phyloP scores from a whole-genome alignment of 805 yeast genomes.

The Zygotorulaspora chibaensis region DNA sequence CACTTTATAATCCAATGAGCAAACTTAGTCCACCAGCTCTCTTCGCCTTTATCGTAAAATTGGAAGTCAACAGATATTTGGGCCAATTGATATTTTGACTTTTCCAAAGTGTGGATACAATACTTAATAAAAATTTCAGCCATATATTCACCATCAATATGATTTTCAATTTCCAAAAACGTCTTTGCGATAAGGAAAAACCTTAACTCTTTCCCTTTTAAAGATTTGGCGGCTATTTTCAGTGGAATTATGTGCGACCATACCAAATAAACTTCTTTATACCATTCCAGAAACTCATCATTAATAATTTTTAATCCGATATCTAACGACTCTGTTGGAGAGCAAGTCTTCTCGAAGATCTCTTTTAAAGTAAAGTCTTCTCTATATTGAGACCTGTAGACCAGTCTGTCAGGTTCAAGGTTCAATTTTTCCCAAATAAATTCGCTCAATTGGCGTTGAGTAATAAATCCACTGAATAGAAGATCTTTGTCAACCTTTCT shows the following conservation, averaged over 20 bases:
- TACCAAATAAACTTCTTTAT: slow-evolving; percentile 21
- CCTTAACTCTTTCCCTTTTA: slow-evolving; percentile 24
- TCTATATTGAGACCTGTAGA: slow-evolving; percentile 26
- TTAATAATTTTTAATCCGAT: slow-evolving; percentile 34
- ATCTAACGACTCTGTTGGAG: slow-evolving; percentile 17
- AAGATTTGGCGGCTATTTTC: slow-evolving; percentile 14
- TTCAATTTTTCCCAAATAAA: slow-evolving; percentile 38
- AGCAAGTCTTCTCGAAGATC: slow-evolving; percentile 17
- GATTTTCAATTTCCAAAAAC: slow-evolving; percentile 37
- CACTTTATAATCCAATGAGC: slow-evolving; percentile 37
- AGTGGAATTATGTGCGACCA: slow-evolving; percentile 24
- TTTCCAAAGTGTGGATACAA: slow-evolving; percentile 34
- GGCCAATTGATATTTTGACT: slow-evolving; percentile 38
- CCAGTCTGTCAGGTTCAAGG: slow-evolving; percentile 36
- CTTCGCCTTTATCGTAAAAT: slow-evolving; percentile 12
- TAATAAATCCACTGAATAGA: slow-evolving; percentile 28
- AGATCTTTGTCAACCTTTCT: slow-evolving; percentile 72
- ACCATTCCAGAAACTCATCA: slow-evolving; percentile 28
- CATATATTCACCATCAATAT: slow-evolving; percentile 38
- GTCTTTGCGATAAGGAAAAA: slow-evolving; percentile 33
- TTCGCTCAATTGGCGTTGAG: slow-evolving; percentile 33
- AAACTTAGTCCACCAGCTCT: slow-evolving; percentile 35
- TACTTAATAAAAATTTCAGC: slow-evolving; percentile 34
- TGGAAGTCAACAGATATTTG: slow-evolving; percentile 38
- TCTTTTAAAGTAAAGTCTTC: slow-evolving; percentile 23